Evolutionary conservation across 495 filamentous ascomycete genomes (phyloP), one percentile per base, ranked within the genome.

Genomic region (Daldinia loculata): DNA sequence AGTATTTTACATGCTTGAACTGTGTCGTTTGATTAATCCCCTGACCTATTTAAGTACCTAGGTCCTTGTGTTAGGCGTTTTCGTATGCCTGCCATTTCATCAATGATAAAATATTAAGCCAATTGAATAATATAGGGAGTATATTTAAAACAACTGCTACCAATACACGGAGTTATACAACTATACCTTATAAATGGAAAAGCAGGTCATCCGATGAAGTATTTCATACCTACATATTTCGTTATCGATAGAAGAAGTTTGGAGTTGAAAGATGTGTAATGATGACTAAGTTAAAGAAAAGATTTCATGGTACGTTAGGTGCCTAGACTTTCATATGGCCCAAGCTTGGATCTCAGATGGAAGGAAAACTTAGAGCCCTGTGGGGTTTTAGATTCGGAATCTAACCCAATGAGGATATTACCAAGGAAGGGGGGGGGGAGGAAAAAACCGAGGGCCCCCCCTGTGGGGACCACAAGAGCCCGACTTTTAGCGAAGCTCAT

Each of bases 301-400:
- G 19, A 2, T 6, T 17, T 22, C n/a, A 27, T 3, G 26, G 12
- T 52, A 52, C 50, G 26, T 26, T 32, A 32, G 1, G 29, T 51
- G 27, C 39, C n/a, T 41, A 41, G 39, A 41, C n/a, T 24, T 45
- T 17, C 30, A n/a, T 15, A 9, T 52, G 50, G 50, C 4, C 50
- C 5, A 30, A 53, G 55, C 55, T 34, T 24, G 32, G 55, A 38
- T 57, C 30, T 56, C n/a, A 30, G 27, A 56, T 34, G 29, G 43
- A 48, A 56, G 29, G 43, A 48, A 56, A 32, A 36, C 9, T 57
- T 14, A 9, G n/a, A 24, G 34, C 55, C 19, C 2, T 39, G 30
- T 38, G 32, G 32, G 55, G 30, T 41, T 41, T 57, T 36, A 26
- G 9, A 11, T 7, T 14, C 2, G 32, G 4, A 4, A 8, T 57